Conservation (phyloP, 116 monocot genomes). For the Cymodocea nodosa region DNA sequence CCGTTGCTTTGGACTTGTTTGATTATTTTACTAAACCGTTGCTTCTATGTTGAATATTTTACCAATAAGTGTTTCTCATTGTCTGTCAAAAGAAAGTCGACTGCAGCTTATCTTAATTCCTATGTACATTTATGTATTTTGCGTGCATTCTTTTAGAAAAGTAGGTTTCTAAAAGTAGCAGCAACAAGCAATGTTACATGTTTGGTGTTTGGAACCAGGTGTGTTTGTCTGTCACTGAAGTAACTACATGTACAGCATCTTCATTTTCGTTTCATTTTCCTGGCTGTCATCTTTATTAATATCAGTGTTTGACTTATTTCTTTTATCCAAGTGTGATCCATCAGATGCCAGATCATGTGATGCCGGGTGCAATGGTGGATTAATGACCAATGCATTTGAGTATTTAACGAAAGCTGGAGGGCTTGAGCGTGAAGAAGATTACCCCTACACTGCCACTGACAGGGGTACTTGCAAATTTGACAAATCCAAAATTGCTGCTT, state of each 20-base stretch:
- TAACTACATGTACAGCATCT: background rate
- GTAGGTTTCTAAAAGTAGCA: too few species aligned
- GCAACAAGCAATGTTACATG: too few species aligned
- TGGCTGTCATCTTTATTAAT: background rate
- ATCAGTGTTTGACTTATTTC: background rate
- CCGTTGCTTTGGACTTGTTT: too few species aligned
- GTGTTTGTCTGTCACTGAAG: too few species aligned
- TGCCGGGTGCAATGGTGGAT: slow-evolving; percentile 70
- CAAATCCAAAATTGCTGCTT: slow-evolving; percentile 62
- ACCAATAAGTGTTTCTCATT: too few species aligned
- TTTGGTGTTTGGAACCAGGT: too few species aligned
- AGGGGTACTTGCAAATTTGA: slow-evolving; percentile 50
- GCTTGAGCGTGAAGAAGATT: slow-evolving; percentile 63
- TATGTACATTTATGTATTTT: too few species aligned
- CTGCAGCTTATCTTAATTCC: too few species aligned
- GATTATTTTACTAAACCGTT: too few species aligned
- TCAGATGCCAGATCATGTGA: slow-evolving; percentile 53
- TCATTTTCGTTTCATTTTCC: background rate
- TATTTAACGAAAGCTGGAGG: slow-evolving; percentile 66
- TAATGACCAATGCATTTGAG: slow-evolving; percentile 79
- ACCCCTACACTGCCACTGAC: slow-evolving; percentile 64
- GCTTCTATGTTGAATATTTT: too few species aligned
- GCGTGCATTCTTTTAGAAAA: too few species aligned
- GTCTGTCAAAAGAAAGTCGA: too few species aligned
- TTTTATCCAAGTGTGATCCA: slow-evolving; percentile 50